Evolutionary conservation across 2,329 filamentous ascomycete species (phyloP), one percentile per base, ranked within the genome.

Genomic region (Chaetomium strumarium): DNA sequence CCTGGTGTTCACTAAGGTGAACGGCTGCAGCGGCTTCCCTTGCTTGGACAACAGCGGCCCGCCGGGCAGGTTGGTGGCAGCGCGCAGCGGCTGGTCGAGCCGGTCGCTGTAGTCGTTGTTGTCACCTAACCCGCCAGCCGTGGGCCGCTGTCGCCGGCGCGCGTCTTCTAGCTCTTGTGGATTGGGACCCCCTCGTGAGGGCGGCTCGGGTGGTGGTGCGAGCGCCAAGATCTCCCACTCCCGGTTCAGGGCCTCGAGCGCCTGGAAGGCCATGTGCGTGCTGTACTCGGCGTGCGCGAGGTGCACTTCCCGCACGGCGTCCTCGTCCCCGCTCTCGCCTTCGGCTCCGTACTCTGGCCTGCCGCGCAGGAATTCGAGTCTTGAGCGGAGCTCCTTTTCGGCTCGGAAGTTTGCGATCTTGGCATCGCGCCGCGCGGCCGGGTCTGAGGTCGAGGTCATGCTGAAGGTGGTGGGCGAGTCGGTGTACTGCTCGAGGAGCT

Each of bases 1-100:
- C 36, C 93, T 80, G 59, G 78, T 85, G 54, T 86, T 85, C 5
- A 95, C 76, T 19, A 99, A 76, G 1, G 90, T 96, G 64, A 99
- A 97, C 0, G 92, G 92, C 62, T 91, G 83, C 61, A 97, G 75
- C 13, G 93, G 93, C 66, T 89, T 93, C 41, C 93, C 93, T 52
- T 85, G 78, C 56, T 76, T 79, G 57, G 84, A 88, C 20, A 99
- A 75, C 17, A 97, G 75, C 0, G 92, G 89, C 0, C 89, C 88
- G 12, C 72, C 49, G 70, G 56, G 43, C 14, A 44, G 75, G 65
- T 61, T 70, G 59, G 73, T 63, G 11, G 83, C 67, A 49, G 78
- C 76, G 34, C 73, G 74, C 38, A 84, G 65, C 7, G 81, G 77
- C 42, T 74, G 70, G 66, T 97, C 92, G 2, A 97, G 75, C 2